Evolutionary conservation across 768 basidiomycete genomes (phyloP).

Genomic region (Tremella fuciformis): DNA sequence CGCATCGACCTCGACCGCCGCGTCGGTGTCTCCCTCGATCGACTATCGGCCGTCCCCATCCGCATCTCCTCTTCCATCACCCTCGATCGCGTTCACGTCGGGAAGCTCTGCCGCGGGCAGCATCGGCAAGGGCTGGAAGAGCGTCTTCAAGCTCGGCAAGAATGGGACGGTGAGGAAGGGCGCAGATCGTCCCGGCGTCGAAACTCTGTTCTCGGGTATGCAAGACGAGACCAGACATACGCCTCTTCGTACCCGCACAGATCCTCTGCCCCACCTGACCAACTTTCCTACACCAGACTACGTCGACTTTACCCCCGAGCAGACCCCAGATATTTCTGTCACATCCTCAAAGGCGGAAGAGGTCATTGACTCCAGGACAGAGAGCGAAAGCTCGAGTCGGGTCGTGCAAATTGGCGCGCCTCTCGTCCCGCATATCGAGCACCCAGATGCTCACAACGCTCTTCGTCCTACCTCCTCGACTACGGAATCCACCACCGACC

Average conservation of each 20-base stretch:
- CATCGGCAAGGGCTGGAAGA: constrained; percentile 25
- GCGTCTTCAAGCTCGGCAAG: constrained; percentile 32
- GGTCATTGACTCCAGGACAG: too few relatives aligned
- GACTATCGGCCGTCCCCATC: constrained; percentile 8
- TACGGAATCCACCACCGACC: constrained; percentile 22
- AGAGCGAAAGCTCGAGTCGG: too few relatives aligned
- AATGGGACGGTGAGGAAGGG: constrained; percentile 13
- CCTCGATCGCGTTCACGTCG: constrained; percentile 1
- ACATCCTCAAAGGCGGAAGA: not conserved
- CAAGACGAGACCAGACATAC: not conserved
- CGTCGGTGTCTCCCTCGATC: not conserved
- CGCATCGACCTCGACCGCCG: constrained; percentile 23
- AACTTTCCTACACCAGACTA: not conserved
- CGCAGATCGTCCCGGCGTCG: not conserved
- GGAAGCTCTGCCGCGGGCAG: constrained; percentile 8
- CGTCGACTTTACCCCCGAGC: not conserved
- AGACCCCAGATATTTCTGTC: constrained; percentile 1
- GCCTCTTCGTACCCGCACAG: not conserved
- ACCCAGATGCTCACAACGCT: constrained; percentile 7
- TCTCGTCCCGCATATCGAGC: not conserved
- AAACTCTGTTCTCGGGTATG: not conserved
- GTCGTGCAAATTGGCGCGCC: constrained; percentile 4
- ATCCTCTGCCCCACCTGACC: constrained; percentile 1
- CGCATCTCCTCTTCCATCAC: constrained; percentile 21
- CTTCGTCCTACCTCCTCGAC: constrained; percentile 20